phyloP scores from a whole-genome alignment of 805 yeast species.

The Isabelozyma pseudorhagii region DNA sequence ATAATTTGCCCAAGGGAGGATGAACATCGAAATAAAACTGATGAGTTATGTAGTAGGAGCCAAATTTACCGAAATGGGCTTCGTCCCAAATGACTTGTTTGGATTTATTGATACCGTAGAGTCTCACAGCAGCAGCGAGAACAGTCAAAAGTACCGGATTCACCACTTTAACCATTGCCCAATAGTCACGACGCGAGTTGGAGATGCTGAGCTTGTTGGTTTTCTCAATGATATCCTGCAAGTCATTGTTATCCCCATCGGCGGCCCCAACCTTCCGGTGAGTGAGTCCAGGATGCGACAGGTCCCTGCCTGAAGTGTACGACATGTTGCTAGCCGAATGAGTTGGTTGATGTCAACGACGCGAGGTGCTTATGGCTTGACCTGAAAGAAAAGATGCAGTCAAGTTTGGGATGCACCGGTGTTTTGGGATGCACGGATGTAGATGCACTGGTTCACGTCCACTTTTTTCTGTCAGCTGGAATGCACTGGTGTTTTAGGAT shows the following conservation, averaged over 20 bases:
- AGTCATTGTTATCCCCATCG: neutral
- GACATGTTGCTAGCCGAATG: neutral
- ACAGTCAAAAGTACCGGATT: constrained; percentile 34
- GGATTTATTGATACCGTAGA: constrained; percentile 70
- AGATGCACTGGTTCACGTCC: too few species aligned
- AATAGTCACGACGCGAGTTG: neutral
- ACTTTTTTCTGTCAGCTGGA: too few species aligned
- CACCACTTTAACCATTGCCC: constrained; percentile 10
- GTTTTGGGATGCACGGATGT: too few species aligned
- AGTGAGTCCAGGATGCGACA: neutral
- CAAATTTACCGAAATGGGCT: constrained; percentile 97
- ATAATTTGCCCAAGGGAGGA: constrained; percentile 94
- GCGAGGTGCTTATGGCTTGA: too few species aligned
- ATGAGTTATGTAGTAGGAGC: constrained; percentile 81
- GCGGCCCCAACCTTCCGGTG: neutral
- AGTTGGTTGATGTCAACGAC: neutral
- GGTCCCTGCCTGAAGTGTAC: neutral
- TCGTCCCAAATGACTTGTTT: constrained; percentile 92
- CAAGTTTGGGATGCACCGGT: too few species aligned
- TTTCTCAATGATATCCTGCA: constrained; percentile 2
- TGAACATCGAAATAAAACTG: constrained; percentile 96
- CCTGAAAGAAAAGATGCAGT: too few species aligned
- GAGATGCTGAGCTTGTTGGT: constrained; percentile 1
- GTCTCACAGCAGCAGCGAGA: constrained; percentile 50
- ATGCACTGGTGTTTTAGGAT: too few species aligned